Conservation (phyloP, 768 basidiomycete genomes). For the Pulveroboletus sp. region DNA sequence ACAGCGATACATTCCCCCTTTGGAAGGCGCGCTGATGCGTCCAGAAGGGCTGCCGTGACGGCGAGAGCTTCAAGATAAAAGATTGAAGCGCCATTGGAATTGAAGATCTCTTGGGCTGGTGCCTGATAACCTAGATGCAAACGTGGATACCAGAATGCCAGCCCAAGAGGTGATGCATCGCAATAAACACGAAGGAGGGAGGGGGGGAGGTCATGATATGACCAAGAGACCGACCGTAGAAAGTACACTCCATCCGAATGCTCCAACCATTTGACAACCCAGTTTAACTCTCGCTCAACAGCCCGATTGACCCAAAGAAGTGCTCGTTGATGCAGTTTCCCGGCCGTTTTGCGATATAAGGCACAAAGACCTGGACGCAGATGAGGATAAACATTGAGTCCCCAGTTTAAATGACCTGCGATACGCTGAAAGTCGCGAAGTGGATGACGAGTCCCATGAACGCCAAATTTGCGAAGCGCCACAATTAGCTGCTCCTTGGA, state of each 20-base stretch:
- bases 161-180: conserved; percentile 23
- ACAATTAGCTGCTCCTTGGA: conserved; percentile 15
- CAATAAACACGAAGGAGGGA: conserved; percentile 3
- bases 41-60: not conserved
- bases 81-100: not conserved
- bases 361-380: conserved; percentile 31
- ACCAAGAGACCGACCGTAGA: not conserved
- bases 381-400: too few species aligned
- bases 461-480: conserved; percentile 8
- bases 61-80: not conserved
- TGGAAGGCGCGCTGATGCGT: too few species aligned
- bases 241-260: not conserved
- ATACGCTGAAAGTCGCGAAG: conserved; percentile 30
- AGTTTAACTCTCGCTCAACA: conserved; percentile 9
- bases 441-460: not conserved
- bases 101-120: not conserved
- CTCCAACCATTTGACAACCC: conserved; percentile 13
- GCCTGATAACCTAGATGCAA: not conserved
- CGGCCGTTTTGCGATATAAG: conserved; percentile 35
- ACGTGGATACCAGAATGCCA: conserved; percentile 28
- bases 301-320: conserved; percentile 6
- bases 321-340: conserved; percentile 6
- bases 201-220: not conserved
- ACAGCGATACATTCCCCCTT: too few species aligned
- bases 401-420: too few species aligned